Conservation (phyloP, 305 asterid species). For the Lippia alba region DNA sequence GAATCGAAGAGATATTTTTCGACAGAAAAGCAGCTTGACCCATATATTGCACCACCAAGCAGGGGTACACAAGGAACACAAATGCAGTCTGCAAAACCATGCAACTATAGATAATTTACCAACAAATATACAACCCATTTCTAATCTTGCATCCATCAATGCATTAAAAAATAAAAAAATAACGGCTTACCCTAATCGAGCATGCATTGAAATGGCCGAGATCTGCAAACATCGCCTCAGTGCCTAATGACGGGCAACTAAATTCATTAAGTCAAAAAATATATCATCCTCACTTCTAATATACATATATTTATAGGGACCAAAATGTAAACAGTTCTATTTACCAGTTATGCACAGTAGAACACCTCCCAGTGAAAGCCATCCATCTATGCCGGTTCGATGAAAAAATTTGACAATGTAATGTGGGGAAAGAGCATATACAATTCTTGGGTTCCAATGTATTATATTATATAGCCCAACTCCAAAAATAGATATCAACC, state of each 20-base stretch:
- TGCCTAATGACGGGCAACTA: conserved; percentile 29
- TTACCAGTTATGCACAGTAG: conserved; percentile 74
- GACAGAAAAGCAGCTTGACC: conserved; percentile 97
- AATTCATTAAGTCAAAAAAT: conserved; percentile 23
- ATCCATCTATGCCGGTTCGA: conserved; percentile 70
- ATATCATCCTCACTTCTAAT: neutral
- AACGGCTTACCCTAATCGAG: conserved; percentile 37
- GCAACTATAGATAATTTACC: neutral
- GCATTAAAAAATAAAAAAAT: neutral
- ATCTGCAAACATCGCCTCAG: conserved; percentile 46
- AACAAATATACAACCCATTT: neutral
- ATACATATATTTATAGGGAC: neutral
- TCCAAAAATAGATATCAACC: conserved; percentile 67
- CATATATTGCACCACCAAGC: conserved; percentile 94
- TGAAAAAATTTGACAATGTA: conserved; percentile 62
- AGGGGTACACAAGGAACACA: conserved; percentile 77
- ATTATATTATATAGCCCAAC: conserved; percentile 66
- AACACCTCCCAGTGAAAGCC: conserved; percentile 85
- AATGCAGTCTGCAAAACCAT: conserved; percentile 75
- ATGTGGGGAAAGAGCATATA: conserved; percentile 74
- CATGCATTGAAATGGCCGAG: conserved; percentile 39
- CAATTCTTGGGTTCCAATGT: conserved; percentile 69
- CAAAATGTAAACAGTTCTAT: conserved; percentile 18
- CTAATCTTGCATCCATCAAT: neutral
- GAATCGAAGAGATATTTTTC: conserved; percentile 60